Percentiles rank a stretch among this genome's conserved stretches.
Conservation (phyloP, 2,329 filamentous ascomycete species). For the Fusarium chlamydosporum region DNA sequence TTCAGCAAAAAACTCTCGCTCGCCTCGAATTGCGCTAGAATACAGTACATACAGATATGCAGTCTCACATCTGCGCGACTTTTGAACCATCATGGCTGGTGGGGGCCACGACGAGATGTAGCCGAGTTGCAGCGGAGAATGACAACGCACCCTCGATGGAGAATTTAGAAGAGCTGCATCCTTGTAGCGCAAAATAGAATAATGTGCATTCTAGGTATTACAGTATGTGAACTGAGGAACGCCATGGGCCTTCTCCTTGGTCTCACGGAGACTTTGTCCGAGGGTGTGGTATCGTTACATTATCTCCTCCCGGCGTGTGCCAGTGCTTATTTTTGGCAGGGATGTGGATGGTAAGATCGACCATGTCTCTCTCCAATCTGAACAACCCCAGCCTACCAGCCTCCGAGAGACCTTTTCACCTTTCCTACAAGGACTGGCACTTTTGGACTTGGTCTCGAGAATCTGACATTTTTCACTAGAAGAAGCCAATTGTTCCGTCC, state of each 20-base stretch:
- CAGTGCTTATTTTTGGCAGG: conserved; percentile 44
- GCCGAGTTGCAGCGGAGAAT: conserved; percentile 38
- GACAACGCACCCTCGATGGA: conserved; percentile 42
- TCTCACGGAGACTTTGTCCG: conserved; percentile 38
- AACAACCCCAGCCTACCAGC: conserved; percentile 31
- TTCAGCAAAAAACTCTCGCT: conserved; percentile 20
- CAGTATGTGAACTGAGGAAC: conserved; percentile 18
- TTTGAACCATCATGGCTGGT: conserved; percentile 28
- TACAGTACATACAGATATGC: background rate
- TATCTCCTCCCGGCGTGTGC: conserved; percentile 29
- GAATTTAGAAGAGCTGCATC: conserved; percentile 17
- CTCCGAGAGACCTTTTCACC: conserved; percentile 8
- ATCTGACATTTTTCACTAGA: conserved; percentile 31
- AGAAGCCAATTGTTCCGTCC: conserved; percentile 17
- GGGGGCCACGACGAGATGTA: conserved; percentile 36
- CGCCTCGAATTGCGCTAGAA: background rate
- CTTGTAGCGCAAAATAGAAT: conserved; percentile 32
- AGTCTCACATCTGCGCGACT: conserved; percentile 47
- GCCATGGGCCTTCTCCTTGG: conserved; percentile 16
- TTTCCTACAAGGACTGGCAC: conserved; percentile 29
- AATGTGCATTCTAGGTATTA: background rate
- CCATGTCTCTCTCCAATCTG: conserved; percentile 31
- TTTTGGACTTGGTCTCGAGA: conserved; percentile 31
- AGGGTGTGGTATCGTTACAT: conserved; percentile 41
- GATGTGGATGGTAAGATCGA: conserved; percentile 42